phyloP scores from a whole-genome alignment of 208 protist species.

The Acanthamoeba triangularis region DNA sequence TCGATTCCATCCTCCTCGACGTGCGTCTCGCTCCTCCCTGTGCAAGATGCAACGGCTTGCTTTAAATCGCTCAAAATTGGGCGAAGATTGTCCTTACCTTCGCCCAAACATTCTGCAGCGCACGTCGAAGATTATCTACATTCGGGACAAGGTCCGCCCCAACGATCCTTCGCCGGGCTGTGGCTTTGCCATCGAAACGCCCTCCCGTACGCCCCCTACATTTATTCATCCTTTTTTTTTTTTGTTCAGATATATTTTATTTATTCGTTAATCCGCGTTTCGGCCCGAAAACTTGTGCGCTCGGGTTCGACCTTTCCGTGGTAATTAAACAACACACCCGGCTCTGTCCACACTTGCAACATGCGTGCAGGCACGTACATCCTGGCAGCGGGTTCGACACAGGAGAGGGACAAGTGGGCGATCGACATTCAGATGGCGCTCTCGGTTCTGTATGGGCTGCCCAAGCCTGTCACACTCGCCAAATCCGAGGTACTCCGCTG shows the following conservation, averaged over 20 bases:
- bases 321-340: too few relatives aligned
- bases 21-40: background rate
- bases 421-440: slow-evolving; percentile 46
- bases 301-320: too few relatives aligned
- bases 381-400: background rate
- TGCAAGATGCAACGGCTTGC: background rate
- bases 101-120: background rate
- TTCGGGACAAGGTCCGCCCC: slow-evolving; percentile 59
- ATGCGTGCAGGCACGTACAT: slow-evolving; percentile 25
- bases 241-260: background rate
- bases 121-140: slow-evolving; percentile 39
- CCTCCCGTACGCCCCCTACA: background rate
- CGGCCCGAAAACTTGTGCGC: too few relatives aligned
- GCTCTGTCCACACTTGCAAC: too few relatives aligned
- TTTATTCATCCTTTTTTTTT: background rate
- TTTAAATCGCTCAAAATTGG: too few relatives aligned
- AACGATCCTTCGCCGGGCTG: background rate
- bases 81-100: too few relatives aligned
- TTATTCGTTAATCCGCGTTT: background rate
- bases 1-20: slow-evolving; percentile 20
- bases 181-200: slow-evolving; percentile 60
- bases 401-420: slow-evolving; percentile 43
- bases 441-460: slow-evolving; percentile 48
- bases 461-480: slow-evolving; percentile 27
- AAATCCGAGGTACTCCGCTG: background rate